phyloP scores from a whole-genome alignment of 2,329 filamentous ascomycete genomes.

The Aureobasidium sp. region DNA sequence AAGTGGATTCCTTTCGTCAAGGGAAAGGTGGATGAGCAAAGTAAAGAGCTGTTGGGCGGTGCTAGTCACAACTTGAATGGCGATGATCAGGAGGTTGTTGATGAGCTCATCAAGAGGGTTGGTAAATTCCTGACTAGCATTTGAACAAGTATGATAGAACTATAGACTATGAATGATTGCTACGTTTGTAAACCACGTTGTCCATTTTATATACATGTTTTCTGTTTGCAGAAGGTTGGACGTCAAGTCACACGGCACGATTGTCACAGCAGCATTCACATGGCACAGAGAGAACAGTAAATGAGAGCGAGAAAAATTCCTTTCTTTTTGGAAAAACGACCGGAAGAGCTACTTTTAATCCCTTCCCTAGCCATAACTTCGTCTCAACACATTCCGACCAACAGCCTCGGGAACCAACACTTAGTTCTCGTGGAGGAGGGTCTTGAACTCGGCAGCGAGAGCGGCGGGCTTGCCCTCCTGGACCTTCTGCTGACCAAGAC shows the following conservation, averaged over 20 bases:
- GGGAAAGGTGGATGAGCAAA: conserved; percentile 38
- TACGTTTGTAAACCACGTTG: neutral
- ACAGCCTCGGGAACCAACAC: neutral
- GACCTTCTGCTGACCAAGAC: conserved; percentile 64
- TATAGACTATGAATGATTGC: neutral
- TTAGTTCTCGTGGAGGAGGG: conserved; percentile 41
- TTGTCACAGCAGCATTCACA: neutral
- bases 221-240: neutral
- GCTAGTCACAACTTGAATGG: conserved; percentile 45
- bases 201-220: too few species aligned
- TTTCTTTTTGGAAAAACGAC: conserved; percentile 4
- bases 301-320: neutral
- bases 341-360: conserved; percentile 9
- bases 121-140: conserved; percentile 30
- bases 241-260: neutral
- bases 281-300: neutral
- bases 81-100: conserved; percentile 37
- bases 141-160: neutral
- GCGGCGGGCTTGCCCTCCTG: conserved; percentile 52
- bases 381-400: neutral
- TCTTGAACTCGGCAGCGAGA: conserved; percentile 44
- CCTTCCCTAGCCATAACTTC: conserved; percentile 4
- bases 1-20: conserved; percentile 45
- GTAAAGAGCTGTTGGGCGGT: conserved; percentile 40
- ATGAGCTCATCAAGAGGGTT: conserved; percentile 43